A percentile compares a stretch with the other conserved stretches of the same genome.
These are phyloP conservation scores for Phytophthora multivora DNA, from an alignment of 352 stramenopile genomes.

Conservation along the genomic window DNA sequence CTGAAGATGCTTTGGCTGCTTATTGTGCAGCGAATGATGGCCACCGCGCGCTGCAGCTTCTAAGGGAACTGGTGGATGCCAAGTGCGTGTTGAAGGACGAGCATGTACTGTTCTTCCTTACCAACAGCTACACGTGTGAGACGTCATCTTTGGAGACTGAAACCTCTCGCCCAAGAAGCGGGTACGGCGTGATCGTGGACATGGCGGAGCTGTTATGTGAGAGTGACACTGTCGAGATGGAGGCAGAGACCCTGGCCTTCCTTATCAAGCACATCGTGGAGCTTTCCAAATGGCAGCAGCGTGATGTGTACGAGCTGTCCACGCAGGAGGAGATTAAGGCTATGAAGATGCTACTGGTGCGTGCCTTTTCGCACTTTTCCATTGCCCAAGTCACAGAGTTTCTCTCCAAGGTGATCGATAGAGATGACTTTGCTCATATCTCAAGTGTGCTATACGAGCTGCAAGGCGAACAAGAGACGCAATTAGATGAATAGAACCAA, in stretches of 20 bases:
- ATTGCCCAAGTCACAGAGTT: constrained; percentile 48
- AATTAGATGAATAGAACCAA: constrained; percentile 22
- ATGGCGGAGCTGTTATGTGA: constrained; percentile 35
- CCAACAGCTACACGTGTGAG: constrained; percentile 43
- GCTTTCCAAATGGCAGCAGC: constrained; percentile 40
- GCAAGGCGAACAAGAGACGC: constrained; percentile 6
- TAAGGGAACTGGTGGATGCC: constrained; percentile 40
- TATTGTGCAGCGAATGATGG: constrained; percentile 55
- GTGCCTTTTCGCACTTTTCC: constrained; percentile 48
- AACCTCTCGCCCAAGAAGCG: constrained; percentile 31
- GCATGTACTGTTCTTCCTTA: constrained; percentile 66
- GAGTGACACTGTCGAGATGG: constrained; percentile 37
- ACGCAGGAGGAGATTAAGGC: constrained; percentile 39
- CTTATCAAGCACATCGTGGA: constrained; percentile 51
- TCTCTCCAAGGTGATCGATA: constrained; percentile 48
- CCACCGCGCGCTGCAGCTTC: constrained; percentile 39
- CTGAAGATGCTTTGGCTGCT: constrained; percentile 53
- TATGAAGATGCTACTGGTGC: constrained; percentile 45
- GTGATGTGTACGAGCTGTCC: constrained; percentile 23
- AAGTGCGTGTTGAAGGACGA: constrained; percentile 52
- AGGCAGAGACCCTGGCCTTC: constrained; percentile 47
- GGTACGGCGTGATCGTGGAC: constrained; percentile 27
- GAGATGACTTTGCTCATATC: constrained; percentile 40
- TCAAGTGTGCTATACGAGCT: constrained; percentile 43
- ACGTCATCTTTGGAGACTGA: constrained; percentile 16